Evolutionary conservation across 306 rosid species (phyloP).

Genomic region (Gastrolobium bilobum): DNA sequence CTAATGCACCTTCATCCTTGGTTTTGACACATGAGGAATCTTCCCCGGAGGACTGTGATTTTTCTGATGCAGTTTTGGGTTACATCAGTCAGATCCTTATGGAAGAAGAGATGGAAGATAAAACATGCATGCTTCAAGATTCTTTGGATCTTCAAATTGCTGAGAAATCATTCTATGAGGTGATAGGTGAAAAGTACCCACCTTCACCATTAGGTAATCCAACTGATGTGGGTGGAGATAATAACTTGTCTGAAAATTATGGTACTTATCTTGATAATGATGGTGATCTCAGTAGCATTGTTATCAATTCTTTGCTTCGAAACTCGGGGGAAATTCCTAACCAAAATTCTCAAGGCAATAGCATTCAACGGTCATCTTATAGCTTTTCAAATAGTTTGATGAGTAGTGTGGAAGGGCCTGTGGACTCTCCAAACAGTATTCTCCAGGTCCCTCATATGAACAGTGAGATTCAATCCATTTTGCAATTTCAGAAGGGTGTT

Average conservation of each 20-base stretch:
- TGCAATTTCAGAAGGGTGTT: constrained; percentile 86
- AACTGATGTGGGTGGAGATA: constrained; percentile 52
- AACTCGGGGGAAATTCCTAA: constrained; percentile 52
- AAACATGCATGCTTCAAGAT: constrained; percentile 84
- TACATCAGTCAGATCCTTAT: constrained; percentile 93
- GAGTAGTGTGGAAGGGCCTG: constrained; percentile 64
- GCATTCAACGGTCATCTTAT: constrained; percentile 62
- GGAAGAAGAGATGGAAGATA: constrained; percentile 97
- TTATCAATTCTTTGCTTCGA: constrained; percentile 44
- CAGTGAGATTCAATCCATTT: constrained; percentile 74
- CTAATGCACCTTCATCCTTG: constrained; percentile 53
- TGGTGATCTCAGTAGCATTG: constrained; percentile 55
- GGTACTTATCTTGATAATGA: constrained; percentile 47
- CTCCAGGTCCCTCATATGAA: constrained; percentile 58
- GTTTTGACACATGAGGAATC: constrained; percentile 67
- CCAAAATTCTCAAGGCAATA: constrained; percentile 49
- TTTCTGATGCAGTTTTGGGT: constrained; percentile 81
- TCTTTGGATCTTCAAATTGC: constrained; percentile 96
- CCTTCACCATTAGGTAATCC: constrained; percentile 63
- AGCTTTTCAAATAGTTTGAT: constrained; percentile 68
- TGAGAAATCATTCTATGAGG: constrained; percentile 90
- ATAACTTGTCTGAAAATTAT: constrained; percentile 48
- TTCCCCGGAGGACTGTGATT: constrained; percentile 88
- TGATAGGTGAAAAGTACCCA: constrained; percentile 87
- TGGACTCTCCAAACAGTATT: constrained; percentile 72